Evolutionary conservation across 208 protist genomes (phyloP).

Genomic region (Leishmania braziliensis): DNA sequence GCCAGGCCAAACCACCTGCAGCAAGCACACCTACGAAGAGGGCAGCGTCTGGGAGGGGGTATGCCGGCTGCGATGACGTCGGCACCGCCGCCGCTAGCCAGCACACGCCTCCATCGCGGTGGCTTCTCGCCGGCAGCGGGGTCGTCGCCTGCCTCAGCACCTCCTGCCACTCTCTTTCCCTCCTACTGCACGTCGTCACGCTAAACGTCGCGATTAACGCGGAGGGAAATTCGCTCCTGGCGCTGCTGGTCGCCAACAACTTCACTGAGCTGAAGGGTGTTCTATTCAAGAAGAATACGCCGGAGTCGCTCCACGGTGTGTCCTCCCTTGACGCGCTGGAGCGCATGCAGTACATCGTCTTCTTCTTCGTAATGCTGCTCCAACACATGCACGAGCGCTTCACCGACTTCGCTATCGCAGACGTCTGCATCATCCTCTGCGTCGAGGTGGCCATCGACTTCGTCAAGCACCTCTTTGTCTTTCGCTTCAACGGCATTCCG

Average conservation of each 20-base stretch:
- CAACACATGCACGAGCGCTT: slow-evolving; percentile 34
- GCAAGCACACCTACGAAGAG: not conserved
- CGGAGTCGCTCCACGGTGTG: slow-evolving; percentile 87
- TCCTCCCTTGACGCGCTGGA: slow-evolving; percentile 84
- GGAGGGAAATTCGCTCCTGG: slow-evolving; percentile 85
- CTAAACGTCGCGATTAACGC: slow-evolving; percentile 95
- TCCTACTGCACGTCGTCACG: slow-evolving; percentile 88
- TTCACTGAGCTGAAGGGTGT: slow-evolving; percentile 93
- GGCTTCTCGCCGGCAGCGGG: slow-evolving; percentile 34
- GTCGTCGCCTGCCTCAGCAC: slow-evolving; percentile 36
- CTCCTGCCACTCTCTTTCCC: slow-evolving; percentile 74
- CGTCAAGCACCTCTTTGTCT: slow-evolving; percentile 92
- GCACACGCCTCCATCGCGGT: slow-evolving; percentile 14
- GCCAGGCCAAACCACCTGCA: not conserved
- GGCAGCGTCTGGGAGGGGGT: not conserved
- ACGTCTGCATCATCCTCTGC: slow-evolving; percentile 43
- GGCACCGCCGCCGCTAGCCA: not conserved
- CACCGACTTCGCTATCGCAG: slow-evolving; percentile 33
- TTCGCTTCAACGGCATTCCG: slow-evolving; percentile 87
- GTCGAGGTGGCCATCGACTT: slow-evolving; percentile 88
- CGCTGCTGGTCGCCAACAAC: slow-evolving; percentile 94
- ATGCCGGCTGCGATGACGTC: not conserved
- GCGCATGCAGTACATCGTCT: slow-evolving; percentile 36
- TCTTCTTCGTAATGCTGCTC: slow-evolving; percentile 80
- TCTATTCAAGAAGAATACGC: slow-evolving; percentile 92